These are phyloP conservation scores for Oropetium thomaeum DNA, from an alignment of 176 grass and related monocot species.

Conservation along the genomic window DNA sequence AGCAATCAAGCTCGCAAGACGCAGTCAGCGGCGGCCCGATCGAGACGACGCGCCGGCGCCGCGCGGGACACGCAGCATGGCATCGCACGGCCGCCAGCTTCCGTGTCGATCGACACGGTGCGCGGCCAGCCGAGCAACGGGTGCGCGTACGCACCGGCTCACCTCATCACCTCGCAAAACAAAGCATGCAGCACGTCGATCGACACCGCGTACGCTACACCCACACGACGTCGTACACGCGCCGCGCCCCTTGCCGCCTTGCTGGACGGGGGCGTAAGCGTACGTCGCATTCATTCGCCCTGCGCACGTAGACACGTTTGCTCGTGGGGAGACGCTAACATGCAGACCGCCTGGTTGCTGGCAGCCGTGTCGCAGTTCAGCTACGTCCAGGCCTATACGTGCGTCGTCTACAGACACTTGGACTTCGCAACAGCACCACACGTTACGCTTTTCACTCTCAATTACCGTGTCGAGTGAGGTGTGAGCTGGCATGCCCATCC, in stretches of 20 bases:
- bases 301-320: background rate
- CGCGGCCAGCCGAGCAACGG: background rate
- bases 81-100: background rate
- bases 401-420: background rate
- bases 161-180: background rate
- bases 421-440: background rate
- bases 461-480: background rate
- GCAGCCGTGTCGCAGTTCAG: background rate
- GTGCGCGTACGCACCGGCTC: no score
- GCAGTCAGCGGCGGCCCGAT: no score
- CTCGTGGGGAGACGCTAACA: no score
- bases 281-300: background rate
- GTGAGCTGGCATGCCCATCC: background rate
- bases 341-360: background rate
- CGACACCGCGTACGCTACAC: background rate
- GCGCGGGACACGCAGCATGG: background rate
- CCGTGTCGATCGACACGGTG: background rate
- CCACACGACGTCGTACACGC: constrained; percentile 21
- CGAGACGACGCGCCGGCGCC: background rate
- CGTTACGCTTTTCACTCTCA: constrained; percentile 20
- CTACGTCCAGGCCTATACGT: no score
- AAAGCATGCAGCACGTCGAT: no score
- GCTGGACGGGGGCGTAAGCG: background rate
- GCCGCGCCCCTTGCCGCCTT: background rate
- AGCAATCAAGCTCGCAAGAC: background rate